Evolutionary conservation across 2,329 filamentous ascomycete genomes (phyloP).

Genomic region (Pseudogymnoascus sp.): DNA sequence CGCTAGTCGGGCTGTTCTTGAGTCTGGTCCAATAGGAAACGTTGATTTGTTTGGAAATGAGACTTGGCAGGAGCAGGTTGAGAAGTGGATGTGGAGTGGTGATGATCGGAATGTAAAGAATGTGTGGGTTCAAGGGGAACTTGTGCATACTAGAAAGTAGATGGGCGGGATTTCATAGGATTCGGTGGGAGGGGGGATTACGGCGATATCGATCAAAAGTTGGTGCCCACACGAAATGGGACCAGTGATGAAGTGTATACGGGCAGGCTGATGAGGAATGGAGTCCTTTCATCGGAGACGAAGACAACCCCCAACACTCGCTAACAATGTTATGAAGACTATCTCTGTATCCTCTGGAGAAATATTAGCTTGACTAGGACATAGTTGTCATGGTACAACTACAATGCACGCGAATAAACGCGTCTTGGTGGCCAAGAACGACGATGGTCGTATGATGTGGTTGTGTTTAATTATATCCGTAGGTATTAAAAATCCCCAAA

Average conservation of each 20-base stretch:
- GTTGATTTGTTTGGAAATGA: conserved; percentile 92
- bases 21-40: conserved; percentile 42
- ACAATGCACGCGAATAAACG: neutral
- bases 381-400: no score
- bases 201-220: neutral
- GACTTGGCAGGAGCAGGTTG: conserved; percentile 73
- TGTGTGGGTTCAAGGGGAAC: conserved; percentile 80
- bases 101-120: conserved; percentile 83
- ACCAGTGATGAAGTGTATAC: neutral
- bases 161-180: neutral
- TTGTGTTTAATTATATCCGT: neutral
- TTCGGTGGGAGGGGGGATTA: no score
- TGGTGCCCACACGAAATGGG: neutral
- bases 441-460: neutral
- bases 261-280: neutral
- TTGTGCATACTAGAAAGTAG: conserved; percentile 52
- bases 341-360: no score
- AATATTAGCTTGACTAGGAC: no score
- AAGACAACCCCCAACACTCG: no score
- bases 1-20: conserved; percentile 10
- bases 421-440: neutral
- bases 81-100: conserved; percentile 91
- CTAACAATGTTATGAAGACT: no score
- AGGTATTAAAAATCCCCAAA: neutral
- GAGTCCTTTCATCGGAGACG: neutral